Evolutionary conservation across 164 flowering plant species (phyloP).

Genomic region (Vitis rotundifolia): DNA sequence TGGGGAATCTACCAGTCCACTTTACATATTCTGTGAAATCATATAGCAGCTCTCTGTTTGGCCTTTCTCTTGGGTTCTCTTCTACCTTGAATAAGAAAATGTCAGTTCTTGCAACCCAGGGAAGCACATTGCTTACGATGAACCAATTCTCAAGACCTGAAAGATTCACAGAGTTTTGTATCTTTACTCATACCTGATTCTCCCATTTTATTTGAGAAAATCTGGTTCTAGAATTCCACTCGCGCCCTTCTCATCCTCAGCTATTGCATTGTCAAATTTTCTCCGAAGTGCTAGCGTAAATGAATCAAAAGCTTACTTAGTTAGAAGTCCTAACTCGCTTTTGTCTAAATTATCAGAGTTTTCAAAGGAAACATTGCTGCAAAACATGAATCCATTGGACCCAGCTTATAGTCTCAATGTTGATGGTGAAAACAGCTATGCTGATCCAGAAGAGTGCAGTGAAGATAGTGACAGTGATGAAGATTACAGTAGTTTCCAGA

Average conservation of each 20-base stretch:
- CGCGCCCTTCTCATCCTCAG: conserved; percentile 58
- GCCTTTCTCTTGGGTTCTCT: too few relatives aligned
- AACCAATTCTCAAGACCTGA: background rate
- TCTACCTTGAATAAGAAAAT: too few relatives aligned
- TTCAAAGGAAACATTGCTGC: background rate
- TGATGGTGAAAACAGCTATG: conserved; percentile 18
- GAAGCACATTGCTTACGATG: too few relatives aligned
- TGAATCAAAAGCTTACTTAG: conserved; percentile 47
- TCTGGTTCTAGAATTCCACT: conserved; percentile 52
- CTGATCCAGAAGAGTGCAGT: conserved; percentile 18
- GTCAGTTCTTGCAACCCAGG: too few relatives aligned
- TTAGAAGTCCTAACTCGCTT: conserved; percentile 34
- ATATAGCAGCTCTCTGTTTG: too few relatives aligned
- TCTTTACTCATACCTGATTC: conserved; percentile 59
- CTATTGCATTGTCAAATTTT: conserved; percentile 79
- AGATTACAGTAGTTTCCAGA: conserved; percentile 64
- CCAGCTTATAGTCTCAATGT: conserved; percentile 9
- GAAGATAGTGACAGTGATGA: conserved; percentile 70
- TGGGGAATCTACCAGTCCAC: too few relatives aligned
- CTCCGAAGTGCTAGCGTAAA: conserved; percentile 53
- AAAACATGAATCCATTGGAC: conserved; percentile 15
- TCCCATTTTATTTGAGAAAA: conserved; percentile 68
- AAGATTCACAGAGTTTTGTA: conserved; percentile 66
- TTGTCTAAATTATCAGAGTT: too few relatives aligned
- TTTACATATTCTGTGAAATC: too few relatives aligned